Conservation (phyloP, 1,284 basidiomycete genomes). For the Fomitiporia mediterranea region DNA sequence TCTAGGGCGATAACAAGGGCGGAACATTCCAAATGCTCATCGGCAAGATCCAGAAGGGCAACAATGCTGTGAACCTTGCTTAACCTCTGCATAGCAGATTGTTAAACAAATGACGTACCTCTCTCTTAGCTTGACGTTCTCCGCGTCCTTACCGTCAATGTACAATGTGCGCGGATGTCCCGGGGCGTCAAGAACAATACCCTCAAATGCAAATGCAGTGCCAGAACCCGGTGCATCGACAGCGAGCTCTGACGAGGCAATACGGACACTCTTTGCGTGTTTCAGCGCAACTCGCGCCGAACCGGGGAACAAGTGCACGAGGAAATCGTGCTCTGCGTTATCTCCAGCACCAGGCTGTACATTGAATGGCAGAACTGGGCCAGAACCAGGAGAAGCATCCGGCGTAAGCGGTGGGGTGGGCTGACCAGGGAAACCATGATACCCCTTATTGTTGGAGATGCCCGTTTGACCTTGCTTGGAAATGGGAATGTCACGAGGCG, state of each 20-base stretch:
- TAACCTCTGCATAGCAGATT: background rate
- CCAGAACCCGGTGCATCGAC: conserved; percentile 20
- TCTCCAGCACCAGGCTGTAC: conserved; percentile 26
- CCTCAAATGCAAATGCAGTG: conserved; percentile 52
- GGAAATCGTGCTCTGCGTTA: conserved; percentile 58
- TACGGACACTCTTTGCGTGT: conserved; percentile 65
- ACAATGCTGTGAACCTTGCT: conserved; percentile 52
- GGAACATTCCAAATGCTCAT: conserved; percentile 69
- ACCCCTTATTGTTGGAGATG: background rate
- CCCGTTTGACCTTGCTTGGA: conserved; percentile 1
- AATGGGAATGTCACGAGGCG: conserved; percentile 13
- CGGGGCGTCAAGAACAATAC: conserved; percentile 70
- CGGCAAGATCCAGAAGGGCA: conserved; percentile 75
- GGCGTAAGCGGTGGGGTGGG: conserved; percentile 65
- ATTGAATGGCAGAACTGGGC: conserved; percentile 22
- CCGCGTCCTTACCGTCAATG: conserved; percentile 75
- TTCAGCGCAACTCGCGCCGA: conserved; percentile 56
- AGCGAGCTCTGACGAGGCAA: conserved; percentile 61
- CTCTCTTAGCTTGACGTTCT: conserved; percentile 70
- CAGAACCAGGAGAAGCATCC: conserved; percentile 32
- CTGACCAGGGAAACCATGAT: conserved; percentile 30
- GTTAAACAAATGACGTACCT: conserved; percentile 43
- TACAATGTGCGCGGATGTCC: conserved; percentile 68
- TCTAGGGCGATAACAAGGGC: conserved; percentile 74
- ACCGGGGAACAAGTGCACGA: conserved; percentile 70